phyloP scores from a whole-genome alignment of 768 basidiomycete genomes.

The Coprinopsis sp. region DNA sequence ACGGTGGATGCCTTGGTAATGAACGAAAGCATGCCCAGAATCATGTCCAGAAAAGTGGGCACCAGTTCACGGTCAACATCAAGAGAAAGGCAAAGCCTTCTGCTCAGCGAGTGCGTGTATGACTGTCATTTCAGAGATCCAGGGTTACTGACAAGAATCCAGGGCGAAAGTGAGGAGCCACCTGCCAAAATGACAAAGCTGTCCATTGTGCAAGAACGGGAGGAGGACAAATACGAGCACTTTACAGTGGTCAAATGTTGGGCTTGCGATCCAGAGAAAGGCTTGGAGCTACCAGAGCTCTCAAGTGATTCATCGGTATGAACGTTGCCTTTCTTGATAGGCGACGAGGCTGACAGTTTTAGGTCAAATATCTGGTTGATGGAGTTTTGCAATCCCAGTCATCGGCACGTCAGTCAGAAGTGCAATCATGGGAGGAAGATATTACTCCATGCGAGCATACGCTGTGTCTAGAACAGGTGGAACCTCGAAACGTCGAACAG shows the following conservation, averaged over 20 bases:
- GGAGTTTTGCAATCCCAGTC: constrained; percentile 78
- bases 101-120: constrained; percentile 55
- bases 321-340: background rate
- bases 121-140: background rate
- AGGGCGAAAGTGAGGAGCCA: constrained; percentile 77
- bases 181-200: constrained; percentile 88
- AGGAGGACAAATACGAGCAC: constrained; percentile 84
- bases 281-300: constrained; percentile 40
- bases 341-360: constrained; percentile 3
- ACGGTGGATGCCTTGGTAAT: constrained; percentile 73
- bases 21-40: constrained; percentile 68
- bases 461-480: constrained; percentile 38
- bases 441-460: constrained; percentile 83
- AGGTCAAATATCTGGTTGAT: constrained; percentile 56
- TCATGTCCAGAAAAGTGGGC: constrained; percentile 69
- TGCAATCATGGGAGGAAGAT: constrained; percentile 98
- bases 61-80: constrained; percentile 76
- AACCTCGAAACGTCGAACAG: constrained; percentile 43
- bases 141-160: background rate
- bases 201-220: constrained; percentile 79
- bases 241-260: constrained; percentile 69
- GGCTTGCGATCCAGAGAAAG: constrained; percentile 53
- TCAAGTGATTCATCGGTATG: constrained; percentile 30
- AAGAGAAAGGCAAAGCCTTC: constrained; percentile 65
- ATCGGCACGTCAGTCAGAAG: constrained; percentile 88